Evolutionary conservation across 345 rosid species (phyloP).

Genomic region (Jatropha curcas): DNA sequence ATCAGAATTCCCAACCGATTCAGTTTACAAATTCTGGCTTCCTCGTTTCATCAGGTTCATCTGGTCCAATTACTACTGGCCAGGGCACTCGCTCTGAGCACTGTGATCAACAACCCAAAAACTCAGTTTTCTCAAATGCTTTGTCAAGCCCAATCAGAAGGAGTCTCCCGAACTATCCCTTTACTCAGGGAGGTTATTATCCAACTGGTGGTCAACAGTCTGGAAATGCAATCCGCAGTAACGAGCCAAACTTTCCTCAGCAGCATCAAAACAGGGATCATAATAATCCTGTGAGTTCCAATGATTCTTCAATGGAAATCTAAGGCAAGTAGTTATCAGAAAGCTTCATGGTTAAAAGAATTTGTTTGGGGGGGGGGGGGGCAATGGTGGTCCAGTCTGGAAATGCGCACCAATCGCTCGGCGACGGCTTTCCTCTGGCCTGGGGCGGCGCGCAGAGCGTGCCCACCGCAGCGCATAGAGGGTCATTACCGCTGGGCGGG

Average conservation of each 20-base stretch:
- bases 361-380: neutral
- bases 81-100: constrained; percentile 58
- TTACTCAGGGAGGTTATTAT: constrained; percentile 63
- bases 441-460: too few relatives aligned
- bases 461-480: too few relatives aligned
- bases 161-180: constrained; percentile 73
- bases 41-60: constrained; percentile 55
- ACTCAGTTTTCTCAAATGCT: constrained; percentile 79
- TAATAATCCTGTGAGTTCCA: constrained; percentile 59
- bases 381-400: too few relatives aligned
- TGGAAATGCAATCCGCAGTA: constrained; percentile 42
- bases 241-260: constrained; percentile 42
- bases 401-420: too few relatives aligned
- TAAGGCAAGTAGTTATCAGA: constrained; percentile 13
- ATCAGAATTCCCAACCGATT: constrained; percentile 50
- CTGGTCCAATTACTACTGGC: constrained; percentile 43
- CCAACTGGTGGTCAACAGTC: constrained; percentile 41
- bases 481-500: too few relatives aligned
- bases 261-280: constrained; percentile 64
- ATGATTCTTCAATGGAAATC: constrained; percentile 88
- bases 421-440: too few relatives aligned
- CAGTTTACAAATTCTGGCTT: constrained; percentile 45
- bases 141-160: constrained; percentile 71
- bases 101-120: constrained; percentile 70
- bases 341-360: constrained; percentile 18